Conservation (phyloP, 2,329 filamentous ascomycete species). For the Didymella sp. region DNA sequence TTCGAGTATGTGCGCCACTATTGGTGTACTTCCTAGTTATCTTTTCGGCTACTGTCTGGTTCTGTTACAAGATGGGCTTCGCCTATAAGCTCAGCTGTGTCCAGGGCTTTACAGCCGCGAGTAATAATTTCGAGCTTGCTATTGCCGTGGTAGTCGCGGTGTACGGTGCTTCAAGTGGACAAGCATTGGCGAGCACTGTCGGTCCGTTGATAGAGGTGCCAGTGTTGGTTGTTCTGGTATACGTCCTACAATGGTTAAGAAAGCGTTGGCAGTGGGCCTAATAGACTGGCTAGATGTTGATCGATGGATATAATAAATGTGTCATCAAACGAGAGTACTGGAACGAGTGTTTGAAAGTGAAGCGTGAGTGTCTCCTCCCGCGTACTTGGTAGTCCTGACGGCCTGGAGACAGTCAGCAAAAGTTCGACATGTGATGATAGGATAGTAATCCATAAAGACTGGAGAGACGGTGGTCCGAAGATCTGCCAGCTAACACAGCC, state of each 20-base stretch:
- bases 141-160: slow-evolving; percentile 87
- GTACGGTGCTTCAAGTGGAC: slow-evolving; percentile 77
- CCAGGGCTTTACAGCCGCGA: slow-evolving; percentile 88
- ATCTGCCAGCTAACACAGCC: slow-evolving; percentile 2
- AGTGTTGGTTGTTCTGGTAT: slow-evolving; percentile 78
- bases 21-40: slow-evolving; percentile 80
- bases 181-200: slow-evolving; percentile 83
- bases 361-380: background rate
- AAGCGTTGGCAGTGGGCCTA: slow-evolving; percentile 61
- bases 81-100: slow-evolving; percentile 74
- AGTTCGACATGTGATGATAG: slow-evolving; percentile 6
- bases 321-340: background rate
- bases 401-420: background rate
- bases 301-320: background rate
- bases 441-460: background rate
- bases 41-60: slow-evolving; percentile 72
- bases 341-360: background rate
- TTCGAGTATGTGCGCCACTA: slow-evolving; percentile 80
- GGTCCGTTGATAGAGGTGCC: slow-evolving; percentile 88
- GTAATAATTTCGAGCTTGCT: slow-evolving; percentile 92
- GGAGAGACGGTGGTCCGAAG: slow-evolving; percentile 5
- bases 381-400: slow-evolving; percentile 1
- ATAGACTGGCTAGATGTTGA: slow-evolving; percentile 1
- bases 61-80: slow-evolving; percentile 72
- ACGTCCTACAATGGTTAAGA: slow-evolving; percentile 69